Evolutionary conservation across 768 basidiomycete genomes (phyloP), one percentile per base, ranked within the genome.

Genomic region (Leucosporidium creatinivorum): DNA sequence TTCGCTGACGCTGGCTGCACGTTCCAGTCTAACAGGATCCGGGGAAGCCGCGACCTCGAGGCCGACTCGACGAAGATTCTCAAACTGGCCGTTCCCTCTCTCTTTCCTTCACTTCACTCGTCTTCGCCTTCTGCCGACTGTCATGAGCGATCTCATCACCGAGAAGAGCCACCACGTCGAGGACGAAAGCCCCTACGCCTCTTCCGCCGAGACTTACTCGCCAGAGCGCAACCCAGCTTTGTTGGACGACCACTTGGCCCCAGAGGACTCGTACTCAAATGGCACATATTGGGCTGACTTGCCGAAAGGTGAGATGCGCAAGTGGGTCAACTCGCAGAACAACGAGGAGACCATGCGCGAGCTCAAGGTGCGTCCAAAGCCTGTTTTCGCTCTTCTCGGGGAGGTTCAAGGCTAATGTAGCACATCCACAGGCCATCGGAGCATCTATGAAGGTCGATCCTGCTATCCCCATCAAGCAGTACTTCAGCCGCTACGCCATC

Each of bases 221-320:
- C 8, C 8, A 12, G 39, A 44, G 39, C 39, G 39, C 39, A 44
- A 44, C 39, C 39, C 39, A 18, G 51, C 54, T 13, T 5, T 30
- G 1, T 55, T 55, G 54, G 26, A 74, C 63, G 68, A 66, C 4
- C 63, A 71, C 15, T 70, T 77, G 4, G 67, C 61, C 44, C 77
- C 77, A 0, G 48, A 61, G 4, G 76, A 77, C 59, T 72, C 71
- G 17, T 77, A 73, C 64, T 61, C 66, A 28, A 13, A 76, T 21
- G 76, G 74, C 7, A 64, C 61, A 10, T 77, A 78, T 73, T 78
- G 77, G 80, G 80, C 79, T 39, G 79, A 80, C 63, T 66, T 80
- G 50, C 76, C 77, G 10, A 60, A 72, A 8, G 63, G 54, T 2
- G 74, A 78, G 50, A 66, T 77, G 15, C 58, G 63, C 44, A 61